Conservation (phyloP, 2,329 filamentous ascomycete species). For the Lithohypha guttulata region DNA sequence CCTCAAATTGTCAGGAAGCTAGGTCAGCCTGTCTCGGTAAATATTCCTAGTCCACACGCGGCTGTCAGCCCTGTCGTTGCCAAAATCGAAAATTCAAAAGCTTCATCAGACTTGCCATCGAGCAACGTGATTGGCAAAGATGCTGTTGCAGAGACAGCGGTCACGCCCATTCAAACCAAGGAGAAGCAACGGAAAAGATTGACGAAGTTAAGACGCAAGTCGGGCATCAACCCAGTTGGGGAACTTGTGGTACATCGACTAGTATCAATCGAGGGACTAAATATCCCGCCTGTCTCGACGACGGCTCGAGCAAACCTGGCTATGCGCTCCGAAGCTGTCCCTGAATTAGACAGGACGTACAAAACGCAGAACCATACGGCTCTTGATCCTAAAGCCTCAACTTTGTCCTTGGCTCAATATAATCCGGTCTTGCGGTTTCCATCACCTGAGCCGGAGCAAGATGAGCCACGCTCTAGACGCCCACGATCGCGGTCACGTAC, state of each 20-base stretch:
- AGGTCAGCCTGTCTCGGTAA: background rate
- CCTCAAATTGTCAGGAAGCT: too few relatives aligned
- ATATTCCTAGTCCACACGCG: too few relatives aligned
- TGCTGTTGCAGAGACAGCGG: too few relatives aligned
- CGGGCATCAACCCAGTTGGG: conserved; percentile 1
- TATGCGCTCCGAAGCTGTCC: conserved; percentile 16
- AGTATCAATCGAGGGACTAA: conserved; percentile 13
- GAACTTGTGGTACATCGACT: conserved; percentile 14
- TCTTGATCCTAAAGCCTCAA: conserved; percentile 12
- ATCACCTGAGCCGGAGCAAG: conserved; percentile 15
- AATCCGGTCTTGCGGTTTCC: conserved; percentile 17
- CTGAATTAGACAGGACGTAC: conserved; percentile 20
- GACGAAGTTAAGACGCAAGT: conserved; percentile 10
- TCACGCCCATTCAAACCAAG: conserved; percentile 7
- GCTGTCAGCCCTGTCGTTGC: too few relatives aligned
- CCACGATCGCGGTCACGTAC: conserved; percentile 7
- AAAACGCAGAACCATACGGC: conserved; percentile 8
- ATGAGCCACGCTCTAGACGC: conserved; percentile 9
- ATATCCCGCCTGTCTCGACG: conserved; percentile 15
- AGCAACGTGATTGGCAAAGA: too few relatives aligned
- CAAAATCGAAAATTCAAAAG: too few relatives aligned
- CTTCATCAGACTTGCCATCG: too few relatives aligned
- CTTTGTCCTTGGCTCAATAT: conserved; percentile 9
- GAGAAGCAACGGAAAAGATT: conserved; percentile 21
- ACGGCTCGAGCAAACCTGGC: conserved; percentile 17